Conservation (phyloP, 1,139 yeast genomes). For the Blastobotrys illinoisensis region DNA sequence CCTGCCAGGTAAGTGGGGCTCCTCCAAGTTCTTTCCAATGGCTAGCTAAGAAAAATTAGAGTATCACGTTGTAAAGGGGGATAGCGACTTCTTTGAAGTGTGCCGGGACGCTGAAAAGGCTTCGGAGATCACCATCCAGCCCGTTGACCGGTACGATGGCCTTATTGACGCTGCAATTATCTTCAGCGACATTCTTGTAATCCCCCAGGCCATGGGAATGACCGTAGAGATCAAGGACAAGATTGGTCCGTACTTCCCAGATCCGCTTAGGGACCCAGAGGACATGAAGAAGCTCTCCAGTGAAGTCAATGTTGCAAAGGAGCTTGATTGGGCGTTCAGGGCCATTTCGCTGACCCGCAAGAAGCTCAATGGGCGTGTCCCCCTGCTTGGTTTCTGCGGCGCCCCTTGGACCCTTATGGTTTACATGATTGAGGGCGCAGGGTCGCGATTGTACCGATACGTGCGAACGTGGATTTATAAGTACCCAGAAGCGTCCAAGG, state of each 20-base stretch:
- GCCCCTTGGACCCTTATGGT: conserved; percentile 98
- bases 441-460: conserved; percentile 82
- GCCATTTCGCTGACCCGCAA: conserved; percentile 83
- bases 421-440: conserved; percentile 98
- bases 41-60: conserved; percentile 37
- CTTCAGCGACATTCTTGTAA: conserved; percentile 88
- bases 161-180: conserved; percentile 94
- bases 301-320: conserved; percentile 62
- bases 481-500: conserved; percentile 67
- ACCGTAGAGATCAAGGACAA: conserved; percentile 91
- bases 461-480: conserved; percentile 90
- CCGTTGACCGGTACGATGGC: conserved; percentile 83
- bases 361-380: conserved; percentile 84
- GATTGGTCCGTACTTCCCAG: conserved; percentile 89
- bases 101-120: conserved; percentile 94
- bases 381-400: conserved; percentile 91
- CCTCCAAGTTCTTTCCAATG: too few species aligned
- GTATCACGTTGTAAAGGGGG: conserved; percentile 82
- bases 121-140: conserved; percentile 90
- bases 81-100: conserved; percentile 86
- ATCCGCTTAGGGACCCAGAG: conserved; percentile 70
- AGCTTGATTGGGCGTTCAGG: conserved; percentile 89
- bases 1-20: conserved; percentile 23
- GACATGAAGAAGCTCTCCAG: conserved; percentile 58
- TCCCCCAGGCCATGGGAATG: conserved; percentile 99